These are phyloP conservation scores for Thermochaetoides thermophila DNA, from an alignment of 495 filamentous ascomycete genomes.

Conservation along the genomic window DNA sequence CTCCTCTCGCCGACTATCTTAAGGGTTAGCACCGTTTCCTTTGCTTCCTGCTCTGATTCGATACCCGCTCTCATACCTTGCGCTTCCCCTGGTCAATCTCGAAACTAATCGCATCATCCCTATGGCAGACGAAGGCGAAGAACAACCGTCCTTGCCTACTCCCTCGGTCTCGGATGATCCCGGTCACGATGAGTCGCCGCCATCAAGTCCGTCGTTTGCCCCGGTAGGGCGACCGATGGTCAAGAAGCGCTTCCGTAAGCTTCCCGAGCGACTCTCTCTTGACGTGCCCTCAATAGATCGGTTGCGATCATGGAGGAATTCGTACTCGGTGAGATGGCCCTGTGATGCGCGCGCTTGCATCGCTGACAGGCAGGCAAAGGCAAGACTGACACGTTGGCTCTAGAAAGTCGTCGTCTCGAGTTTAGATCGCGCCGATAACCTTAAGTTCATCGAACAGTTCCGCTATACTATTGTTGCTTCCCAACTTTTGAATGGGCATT, in stretches of 20 bases:
- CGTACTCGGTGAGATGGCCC: constrained; percentile 13
- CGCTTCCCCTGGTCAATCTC: constrained; percentile 3
- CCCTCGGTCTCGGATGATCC: constrained; percentile 23
- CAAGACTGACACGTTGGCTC: too few relatives aligned
- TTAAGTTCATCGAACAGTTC: constrained; percentile 85
- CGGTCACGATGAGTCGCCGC: constrained; percentile 31
- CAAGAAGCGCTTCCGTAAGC: constrained; percentile 47
- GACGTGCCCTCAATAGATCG: constrained; percentile 28
- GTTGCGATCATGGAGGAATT: constrained; percentile 21
- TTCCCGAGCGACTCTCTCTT: constrained; percentile 47
- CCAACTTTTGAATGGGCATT: constrained; percentile 65
- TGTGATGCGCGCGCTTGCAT: too few relatives aligned
- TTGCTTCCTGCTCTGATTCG: background rate
- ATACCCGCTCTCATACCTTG: background rate
- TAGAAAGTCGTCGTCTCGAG: constrained; percentile 51
- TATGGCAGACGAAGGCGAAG: constrained; percentile 26
- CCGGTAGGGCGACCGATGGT: constrained; percentile 57
- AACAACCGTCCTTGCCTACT: constrained; percentile 26
- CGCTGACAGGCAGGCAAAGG: too few relatives aligned
- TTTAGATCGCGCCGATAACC: constrained; percentile 68
- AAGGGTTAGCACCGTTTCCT: constrained; percentile 46
- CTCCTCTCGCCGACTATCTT: constrained; percentile 84
- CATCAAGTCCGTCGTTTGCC: constrained; percentile 49
- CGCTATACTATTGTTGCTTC: constrained; percentile 92
- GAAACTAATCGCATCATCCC: too few relatives aligned